These are phyloP conservation scores for Phaeosphaeriaceae sp. DNA, from an alignment of 2,329 filamentous ascomycete species.

Conservation along the genomic window DNA sequence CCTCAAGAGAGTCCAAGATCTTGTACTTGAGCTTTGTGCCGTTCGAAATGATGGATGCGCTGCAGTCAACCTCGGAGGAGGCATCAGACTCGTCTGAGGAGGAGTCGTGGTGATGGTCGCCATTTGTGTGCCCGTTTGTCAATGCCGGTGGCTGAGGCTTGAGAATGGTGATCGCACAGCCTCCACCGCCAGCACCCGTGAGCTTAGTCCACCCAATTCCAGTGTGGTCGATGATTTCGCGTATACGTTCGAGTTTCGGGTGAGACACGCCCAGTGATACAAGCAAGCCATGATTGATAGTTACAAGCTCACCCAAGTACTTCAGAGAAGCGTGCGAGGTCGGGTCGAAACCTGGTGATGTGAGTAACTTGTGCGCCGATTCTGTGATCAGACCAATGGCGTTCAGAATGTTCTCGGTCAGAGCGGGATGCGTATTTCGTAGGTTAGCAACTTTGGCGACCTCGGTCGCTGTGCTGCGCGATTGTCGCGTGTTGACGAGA, in stretches of 20 bases:
- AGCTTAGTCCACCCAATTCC: slow-evolving; percentile 97
- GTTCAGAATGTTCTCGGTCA: slow-evolving; percentile 82
- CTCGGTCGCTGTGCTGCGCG: slow-evolving; percentile 84
- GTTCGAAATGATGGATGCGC: slow-evolving; percentile 40
- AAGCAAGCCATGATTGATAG: slow-evolving; percentile 90
- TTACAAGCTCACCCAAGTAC: slow-evolving; percentile 84
- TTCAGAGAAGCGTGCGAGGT: slow-evolving; percentile 69
- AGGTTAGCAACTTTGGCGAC: slow-evolving; percentile 84
- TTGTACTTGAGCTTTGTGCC: slow-evolving; percentile 44
- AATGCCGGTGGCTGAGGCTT: slow-evolving; percentile 62
- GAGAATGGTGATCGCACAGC: slow-evolving; percentile 91
- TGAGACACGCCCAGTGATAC: slow-evolving; percentile 94
- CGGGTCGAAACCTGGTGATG: slow-evolving; percentile 71
- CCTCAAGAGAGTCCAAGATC: slow-evolving; percentile 66
- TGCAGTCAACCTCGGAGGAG: slow-evolving; percentile 34
- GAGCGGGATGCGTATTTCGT: slow-evolving; percentile 72
- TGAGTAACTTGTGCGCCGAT: slow-evolving; percentile 63
- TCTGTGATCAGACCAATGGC: slow-evolving; percentile 79
- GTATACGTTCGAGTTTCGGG: slow-evolving; percentile 87
- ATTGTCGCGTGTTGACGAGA: slow-evolving; percentile 85
- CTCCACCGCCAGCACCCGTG: slow-evolving; percentile 92
- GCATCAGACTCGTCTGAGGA: slow-evolving; percentile 32
- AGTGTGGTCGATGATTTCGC: slow-evolving; percentile 82
- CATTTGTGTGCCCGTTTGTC: slow-evolving; percentile 55
- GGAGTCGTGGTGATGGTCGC: slow-evolving; percentile 24